Conservation (phyloP, 257 asterid species). For the Knoxia roxburghii region DNA sequence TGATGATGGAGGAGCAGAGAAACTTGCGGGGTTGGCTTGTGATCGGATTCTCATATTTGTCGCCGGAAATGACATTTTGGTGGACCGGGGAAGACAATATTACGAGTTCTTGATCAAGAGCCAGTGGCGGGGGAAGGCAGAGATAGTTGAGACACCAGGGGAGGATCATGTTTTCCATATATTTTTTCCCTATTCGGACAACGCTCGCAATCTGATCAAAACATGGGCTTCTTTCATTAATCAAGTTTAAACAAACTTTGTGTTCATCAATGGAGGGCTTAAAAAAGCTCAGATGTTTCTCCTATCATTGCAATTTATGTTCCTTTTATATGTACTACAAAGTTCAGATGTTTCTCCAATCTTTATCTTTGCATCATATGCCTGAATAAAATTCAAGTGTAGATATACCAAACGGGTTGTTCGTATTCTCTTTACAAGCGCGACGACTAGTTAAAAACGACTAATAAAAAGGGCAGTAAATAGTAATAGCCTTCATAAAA, state of each 20-base stretch:
- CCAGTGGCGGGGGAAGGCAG: conserved; percentile 50
- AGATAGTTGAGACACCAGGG: conserved; percentile 45
- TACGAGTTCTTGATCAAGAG: conserved; percentile 32
- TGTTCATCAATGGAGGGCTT: not conserved
- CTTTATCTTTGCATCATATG: no score
- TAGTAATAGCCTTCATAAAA: no score
- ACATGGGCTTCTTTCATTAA: conserved; percentile 42
- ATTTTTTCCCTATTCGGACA: conserved; percentile 38
- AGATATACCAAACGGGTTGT: no score
- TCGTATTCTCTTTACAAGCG: no score
- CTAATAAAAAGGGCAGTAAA: no score
- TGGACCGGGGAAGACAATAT: conserved; percentile 62
- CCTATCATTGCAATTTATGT: no score
- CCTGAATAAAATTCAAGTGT: no score
- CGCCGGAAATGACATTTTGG: conserved; percentile 60
- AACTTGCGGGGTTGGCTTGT: conserved; percentile 33
- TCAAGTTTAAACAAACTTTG: conserved; percentile 2
- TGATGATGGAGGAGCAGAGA: conserved; percentile 23
- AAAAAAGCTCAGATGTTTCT: not conserved
- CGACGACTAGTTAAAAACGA: no score
- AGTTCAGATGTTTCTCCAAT: no score
- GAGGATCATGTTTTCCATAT: conserved; percentile 72
- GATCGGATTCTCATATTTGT: conserved; percentile 44
- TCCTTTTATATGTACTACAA: no score
- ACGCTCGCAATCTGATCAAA: conserved; percentile 31